These are phyloP conservation scores for Clathrospora elynae DNA, from an alignment of 2,329 filamentous ascomycete genomes.

Conservation along the genomic window DNA sequence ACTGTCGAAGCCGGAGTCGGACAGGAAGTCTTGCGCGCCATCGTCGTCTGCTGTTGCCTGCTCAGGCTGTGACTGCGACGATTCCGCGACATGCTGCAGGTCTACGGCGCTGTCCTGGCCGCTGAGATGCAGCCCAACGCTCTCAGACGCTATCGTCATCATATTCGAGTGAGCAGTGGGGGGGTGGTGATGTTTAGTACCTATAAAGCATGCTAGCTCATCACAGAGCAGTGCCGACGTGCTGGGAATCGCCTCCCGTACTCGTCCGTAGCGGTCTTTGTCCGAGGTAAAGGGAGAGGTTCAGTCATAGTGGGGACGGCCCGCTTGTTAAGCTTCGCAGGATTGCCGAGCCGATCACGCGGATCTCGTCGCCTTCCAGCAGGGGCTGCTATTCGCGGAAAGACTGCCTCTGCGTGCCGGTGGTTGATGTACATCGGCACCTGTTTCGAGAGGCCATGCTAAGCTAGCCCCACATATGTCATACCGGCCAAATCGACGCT, in stretches of 20 bases:
- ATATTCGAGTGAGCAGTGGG: not conserved
- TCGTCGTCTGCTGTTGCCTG: conserved; percentile 6
- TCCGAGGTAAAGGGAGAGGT: too few relatives aligned
- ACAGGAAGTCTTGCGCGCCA: conserved; percentile 22
- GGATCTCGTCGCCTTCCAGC: conserved; percentile 1
- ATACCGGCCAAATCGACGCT: too few relatives aligned
- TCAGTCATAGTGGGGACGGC: too few relatives aligned
- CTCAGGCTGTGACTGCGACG: conserved; percentile 9
- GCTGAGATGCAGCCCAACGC: conserved; percentile 20
- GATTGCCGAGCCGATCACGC: conserved; percentile 13
- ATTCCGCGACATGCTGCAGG: conserved; percentile 17
- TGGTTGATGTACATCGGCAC: not conserved
- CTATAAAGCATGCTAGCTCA: too few relatives aligned
- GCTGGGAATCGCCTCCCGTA: conserved; percentile 1
- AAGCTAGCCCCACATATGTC: too few relatives aligned
- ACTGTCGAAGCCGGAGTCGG: conserved; percentile 47
- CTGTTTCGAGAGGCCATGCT: too few relatives aligned
- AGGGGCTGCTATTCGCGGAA: conserved; percentile 5
- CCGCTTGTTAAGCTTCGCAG: too few relatives aligned
- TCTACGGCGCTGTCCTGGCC: conserved; percentile 32
- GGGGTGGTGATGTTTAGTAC: too few relatives aligned
- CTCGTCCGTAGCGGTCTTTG: too few relatives aligned
- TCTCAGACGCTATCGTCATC: conserved; percentile 13
- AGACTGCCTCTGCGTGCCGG: not conserved
- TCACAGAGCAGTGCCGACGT: too few relatives aligned